Percentiles rank a stretch among this genome's conserved stretches.
These are phyloP conservation scores for Chytriomyces confervae DNA, from an alignment of 192 early-diverging fungal genomes.

Conservation along the genomic window DNA sequence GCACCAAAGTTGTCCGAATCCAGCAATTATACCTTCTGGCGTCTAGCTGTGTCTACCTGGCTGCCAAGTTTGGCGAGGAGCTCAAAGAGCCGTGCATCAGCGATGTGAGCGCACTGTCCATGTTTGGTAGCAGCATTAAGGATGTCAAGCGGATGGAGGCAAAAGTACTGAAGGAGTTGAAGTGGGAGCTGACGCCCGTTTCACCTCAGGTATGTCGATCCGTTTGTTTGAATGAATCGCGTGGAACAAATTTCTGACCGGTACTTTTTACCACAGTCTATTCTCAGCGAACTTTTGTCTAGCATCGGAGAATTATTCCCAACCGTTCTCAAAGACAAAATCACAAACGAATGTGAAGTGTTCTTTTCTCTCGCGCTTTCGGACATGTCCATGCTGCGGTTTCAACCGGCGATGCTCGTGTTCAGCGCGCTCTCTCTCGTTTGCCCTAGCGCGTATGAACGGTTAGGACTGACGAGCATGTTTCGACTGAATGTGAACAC, in stretches of 20 bases:
- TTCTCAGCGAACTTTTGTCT: slow-evolving; percentile 16
- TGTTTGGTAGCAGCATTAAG: neutral
- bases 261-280: neutral
- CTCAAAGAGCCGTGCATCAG: slow-evolving; percentile 28
- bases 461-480: neutral
- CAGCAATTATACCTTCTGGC: slow-evolving; percentile 18
- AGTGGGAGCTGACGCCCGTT: slow-evolving; percentile 19
- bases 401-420: slow-evolving; percentile 29
- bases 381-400: slow-evolving; percentile 9
- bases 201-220: slow-evolving; percentile 10
- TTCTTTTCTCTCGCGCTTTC: slow-evolving; percentile 12
- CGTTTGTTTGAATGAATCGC: neutral
- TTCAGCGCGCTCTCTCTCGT: slow-evolving; percentile 14
- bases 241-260: neutral
- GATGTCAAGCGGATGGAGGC: slow-evolving; percentile 22
- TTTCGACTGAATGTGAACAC: slow-evolving; percentile 18
- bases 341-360: neutral
- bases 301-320: neutral
- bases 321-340: neutral
- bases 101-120: slow-evolving; percentile 1
- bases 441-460: slow-evolving; percentile 1
- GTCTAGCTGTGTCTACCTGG: slow-evolving; percentile 14
- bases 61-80: slow-evolving; percentile 28
- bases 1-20: neutral
- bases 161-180: slow-evolving; percentile 16